Evolutionary conservation across 2,329 filamentous ascomycete genomes (phyloP), one percentile per base, ranked within the genome.

Genomic region (Microsporum audouinii): DNA sequence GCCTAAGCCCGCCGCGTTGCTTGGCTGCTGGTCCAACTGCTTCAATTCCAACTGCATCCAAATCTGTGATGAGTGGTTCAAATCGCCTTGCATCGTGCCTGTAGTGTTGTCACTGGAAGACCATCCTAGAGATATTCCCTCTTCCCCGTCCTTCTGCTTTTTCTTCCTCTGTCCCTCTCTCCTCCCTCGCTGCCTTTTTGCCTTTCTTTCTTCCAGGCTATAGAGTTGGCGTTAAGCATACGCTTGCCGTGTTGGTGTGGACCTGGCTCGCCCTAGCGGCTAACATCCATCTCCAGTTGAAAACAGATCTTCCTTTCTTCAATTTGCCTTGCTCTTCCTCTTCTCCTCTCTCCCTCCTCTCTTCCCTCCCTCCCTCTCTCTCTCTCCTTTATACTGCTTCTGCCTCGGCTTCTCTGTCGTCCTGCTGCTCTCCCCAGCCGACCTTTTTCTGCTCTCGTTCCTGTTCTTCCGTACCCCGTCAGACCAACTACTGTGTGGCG

Each of bases 291-390:
- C 49, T 55, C 49, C 49, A 55, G 49, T 55, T 36, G 49, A 55
- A 34, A 55, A 55, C 49, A 55, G 33, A 55, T 55, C 49, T 36
- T 55, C 49, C 27, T 58, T 64, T 49, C 57, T 58, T 62, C 51
- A 41, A 36, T 63, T 61, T 57, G 49, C 29, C 12, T 56, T 29
- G 57, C 29, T 29, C 23, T 34, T 38, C 17, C 5, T 34, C 41
- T 39, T 33, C 60, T 58, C n/a, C 33, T 33, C 53, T 17, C 27
- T 31, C 39, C 14, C 31, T 6, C 5, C 31, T 38, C 29, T 27
- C 27, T 62, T 39, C 36, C 43, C 3, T 38, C 34, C 2, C 51
- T 58, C 29, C n/a, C 2, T 60, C 47, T 3, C n/a, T 3, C n/a
- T 56, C 6, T 53, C 41, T 57, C 29, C 31, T 27, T 17, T 31